These are phyloP conservation scores for Marchantia paleacea DNA, from an alignment of 225 moss, liverwort and hornwort genomes.

Conservation along the genomic window DNA sequence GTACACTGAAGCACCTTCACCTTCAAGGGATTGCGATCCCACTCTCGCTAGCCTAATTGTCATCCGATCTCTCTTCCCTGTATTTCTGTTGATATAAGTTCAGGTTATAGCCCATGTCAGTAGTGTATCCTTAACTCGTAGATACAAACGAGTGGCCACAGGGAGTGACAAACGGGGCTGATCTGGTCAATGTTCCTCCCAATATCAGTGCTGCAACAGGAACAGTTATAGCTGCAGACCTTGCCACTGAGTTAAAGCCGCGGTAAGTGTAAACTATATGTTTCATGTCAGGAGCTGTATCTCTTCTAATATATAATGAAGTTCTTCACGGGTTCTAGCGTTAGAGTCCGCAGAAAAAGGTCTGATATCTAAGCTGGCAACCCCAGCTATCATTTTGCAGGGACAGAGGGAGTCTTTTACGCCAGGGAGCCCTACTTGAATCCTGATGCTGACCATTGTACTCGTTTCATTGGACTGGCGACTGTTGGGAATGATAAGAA, in stretches of 20 bases:
- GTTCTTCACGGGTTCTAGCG: background rate
- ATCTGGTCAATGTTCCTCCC: constrained; percentile 41
- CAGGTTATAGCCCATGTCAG: background rate
- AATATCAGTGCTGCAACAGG: constrained; percentile 48
- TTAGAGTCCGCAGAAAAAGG: background rate
- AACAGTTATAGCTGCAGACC: constrained; percentile 66
- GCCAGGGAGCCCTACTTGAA: constrained; percentile 82
- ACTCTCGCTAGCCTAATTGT: background rate
- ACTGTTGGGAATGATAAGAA: constrained; percentile 86
- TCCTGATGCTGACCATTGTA: constrained; percentile 52
- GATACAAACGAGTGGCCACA: constrained; percentile 93
- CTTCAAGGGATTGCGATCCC: background rate
- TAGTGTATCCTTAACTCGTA: constrained; percentile 53
- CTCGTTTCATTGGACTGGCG: constrained; percentile 91
- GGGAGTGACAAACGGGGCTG: constrained; percentile 53
- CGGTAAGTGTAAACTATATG: constrained; percentile 49
- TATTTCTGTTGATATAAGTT: background rate
- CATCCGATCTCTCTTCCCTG: background rate
- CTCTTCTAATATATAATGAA: background rate
- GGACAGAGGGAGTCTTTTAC: constrained; percentile 72
- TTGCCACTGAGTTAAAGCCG: constrained; percentile 82
- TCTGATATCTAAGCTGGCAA: constrained; percentile 28
- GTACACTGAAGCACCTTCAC: background rate
- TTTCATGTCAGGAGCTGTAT: constrained; percentile 34
- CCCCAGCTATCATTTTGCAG: constrained; percentile 84